Percentiles rank a stretch among this genome's conserved stretches.
phyloP scores from a whole-genome alignment of 306 rosid species.

The Astragalus membranaceus region DNA sequence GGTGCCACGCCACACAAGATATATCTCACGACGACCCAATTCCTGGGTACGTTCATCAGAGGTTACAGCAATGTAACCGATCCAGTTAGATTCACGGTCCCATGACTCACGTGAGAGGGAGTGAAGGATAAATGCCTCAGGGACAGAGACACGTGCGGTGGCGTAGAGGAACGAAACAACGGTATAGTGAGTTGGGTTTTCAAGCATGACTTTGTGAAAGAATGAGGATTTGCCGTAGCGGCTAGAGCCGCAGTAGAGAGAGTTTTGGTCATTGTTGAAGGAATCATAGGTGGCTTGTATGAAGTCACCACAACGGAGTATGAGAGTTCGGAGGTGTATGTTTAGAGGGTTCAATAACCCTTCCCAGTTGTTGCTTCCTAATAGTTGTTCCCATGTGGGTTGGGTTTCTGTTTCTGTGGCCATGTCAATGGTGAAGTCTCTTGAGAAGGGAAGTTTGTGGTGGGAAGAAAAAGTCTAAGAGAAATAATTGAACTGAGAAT shows the following conservation, averaged over 20 bases:
- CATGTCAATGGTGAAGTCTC: neutral
- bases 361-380: conserved; percentile 50
- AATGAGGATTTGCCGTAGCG: conserved; percentile 51
- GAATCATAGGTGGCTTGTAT: conserved; percentile 68
- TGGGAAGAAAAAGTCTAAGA: neutral
- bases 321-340: conserved; percentile 43
- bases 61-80: conserved; percentile 60
- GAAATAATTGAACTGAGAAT: no score
- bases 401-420: neutral
- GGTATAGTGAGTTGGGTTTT: conserved; percentile 25
- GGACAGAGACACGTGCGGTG: conserved; percentile 49
- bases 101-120: conserved; percentile 52
- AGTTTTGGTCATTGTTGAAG: conserved; percentile 62
- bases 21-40: conserved; percentile 54
- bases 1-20: conserved; percentile 66
- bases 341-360: conserved; percentile 47
- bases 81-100: conserved; percentile 79
- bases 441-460: neutral
- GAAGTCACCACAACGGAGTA: conserved; percentile 64
- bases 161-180: conserved; percentile 54
- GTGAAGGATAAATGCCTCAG: conserved; percentile 46
- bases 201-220: conserved; percentile 49
- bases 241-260: conserved; percentile 58
- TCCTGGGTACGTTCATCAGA: conserved; percentile 21
- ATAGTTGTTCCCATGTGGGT: conserved; percentile 41